These are phyloP conservation scores for Fusarium falciforme DNA, from an alignment of 2,329 filamentous ascomycete genomes.

Conservation along the genomic window DNA sequence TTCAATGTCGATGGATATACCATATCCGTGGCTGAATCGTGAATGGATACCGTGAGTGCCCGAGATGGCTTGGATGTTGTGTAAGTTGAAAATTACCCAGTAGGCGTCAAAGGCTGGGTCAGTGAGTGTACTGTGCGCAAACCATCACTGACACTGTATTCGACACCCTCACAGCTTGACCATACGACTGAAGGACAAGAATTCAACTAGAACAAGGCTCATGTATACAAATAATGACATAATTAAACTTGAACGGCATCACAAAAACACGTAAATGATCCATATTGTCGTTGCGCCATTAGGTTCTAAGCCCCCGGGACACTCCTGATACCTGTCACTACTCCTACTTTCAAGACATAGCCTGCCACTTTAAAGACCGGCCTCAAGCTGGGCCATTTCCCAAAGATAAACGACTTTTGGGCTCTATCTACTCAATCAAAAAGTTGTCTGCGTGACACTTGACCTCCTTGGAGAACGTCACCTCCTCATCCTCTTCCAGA, in stretches of 20 bases:
- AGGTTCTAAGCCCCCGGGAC: slow-evolving; percentile 43
- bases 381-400: slow-evolving; percentile 23
- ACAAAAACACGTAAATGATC: slow-evolving; percentile 33
- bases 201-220: neutral
- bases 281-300: slow-evolving; percentile 46
- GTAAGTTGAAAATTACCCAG: slow-evolving; percentile 19
- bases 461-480: slow-evolving; percentile 85
- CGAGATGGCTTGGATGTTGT: neutral
- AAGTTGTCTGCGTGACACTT: slow-evolving; percentile 82
- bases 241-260: neutral
- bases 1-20: neutral
- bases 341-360: slow-evolving; percentile 33
- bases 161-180: neutral
- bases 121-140: slow-evolving; percentile 11
- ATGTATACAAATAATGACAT: neutral
- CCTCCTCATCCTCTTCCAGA: slow-evolving; percentile 80
- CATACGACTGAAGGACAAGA: neutral
- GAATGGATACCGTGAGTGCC: neutral
- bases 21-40: slow-evolving; percentile 4
- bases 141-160: neutral
- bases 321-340: slow-evolving; percentile 38
- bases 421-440: slow-evolving; percentile 72
- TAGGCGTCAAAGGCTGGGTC: neutral
- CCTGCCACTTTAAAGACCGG: slow-evolving; percentile 40
- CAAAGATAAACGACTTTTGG: slow-evolving; percentile 33